Conservation (phyloP, 129 eudicot species). For the Flaveria robusta region DNA sequence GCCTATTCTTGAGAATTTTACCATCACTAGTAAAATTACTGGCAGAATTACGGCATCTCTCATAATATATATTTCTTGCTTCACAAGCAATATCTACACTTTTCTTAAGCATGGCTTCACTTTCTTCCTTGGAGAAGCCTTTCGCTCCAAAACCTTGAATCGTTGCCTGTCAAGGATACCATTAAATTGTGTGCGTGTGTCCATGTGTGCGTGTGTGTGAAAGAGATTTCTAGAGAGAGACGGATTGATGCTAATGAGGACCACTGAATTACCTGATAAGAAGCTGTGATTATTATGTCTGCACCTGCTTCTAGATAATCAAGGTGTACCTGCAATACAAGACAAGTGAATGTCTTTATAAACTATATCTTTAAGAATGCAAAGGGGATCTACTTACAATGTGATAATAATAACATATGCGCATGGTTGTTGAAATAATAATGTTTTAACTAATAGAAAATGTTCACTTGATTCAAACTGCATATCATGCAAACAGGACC, state of each 20-base stretch:
- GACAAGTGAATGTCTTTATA: constrained; percentile 10
- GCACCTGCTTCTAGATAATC: constrained; percentile 99
- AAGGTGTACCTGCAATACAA: constrained; percentile 76
- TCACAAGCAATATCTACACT: constrained; percentile 93
- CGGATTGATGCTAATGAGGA: neutral
- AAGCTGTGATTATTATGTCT: constrained; percentile 87
- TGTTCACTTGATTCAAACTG: constrained; percentile 12
- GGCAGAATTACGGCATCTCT: constrained; percentile 51
- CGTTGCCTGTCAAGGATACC: constrained; percentile 64
- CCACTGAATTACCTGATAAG: constrained; percentile 70
- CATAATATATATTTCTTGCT: constrained; percentile 77
- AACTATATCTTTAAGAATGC: constrained; percentile 5
- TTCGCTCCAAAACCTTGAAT: constrained; percentile 90
- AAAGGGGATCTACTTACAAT: neutral
- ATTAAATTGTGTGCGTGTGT: neutral
- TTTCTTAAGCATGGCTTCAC: constrained; percentile 75
- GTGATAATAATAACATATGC: neutral
- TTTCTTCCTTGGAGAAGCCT: constrained; percentile 79
- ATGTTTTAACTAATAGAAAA: constrained; percentile 15
- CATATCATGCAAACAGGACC: constrained; percentile 32
- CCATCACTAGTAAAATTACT: constrained; percentile 36
- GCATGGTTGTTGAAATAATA: neutral
- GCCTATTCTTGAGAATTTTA: constrained; percentile 66
- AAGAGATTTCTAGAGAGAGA: neutral
- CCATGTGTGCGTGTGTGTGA: neutral